Percentiles rank a stretch among this genome's conserved stretches.
phyloP scores from a whole-genome alignment of 2,329 filamentous ascomycete species.

The Coniochaeta sp. region DNA sequence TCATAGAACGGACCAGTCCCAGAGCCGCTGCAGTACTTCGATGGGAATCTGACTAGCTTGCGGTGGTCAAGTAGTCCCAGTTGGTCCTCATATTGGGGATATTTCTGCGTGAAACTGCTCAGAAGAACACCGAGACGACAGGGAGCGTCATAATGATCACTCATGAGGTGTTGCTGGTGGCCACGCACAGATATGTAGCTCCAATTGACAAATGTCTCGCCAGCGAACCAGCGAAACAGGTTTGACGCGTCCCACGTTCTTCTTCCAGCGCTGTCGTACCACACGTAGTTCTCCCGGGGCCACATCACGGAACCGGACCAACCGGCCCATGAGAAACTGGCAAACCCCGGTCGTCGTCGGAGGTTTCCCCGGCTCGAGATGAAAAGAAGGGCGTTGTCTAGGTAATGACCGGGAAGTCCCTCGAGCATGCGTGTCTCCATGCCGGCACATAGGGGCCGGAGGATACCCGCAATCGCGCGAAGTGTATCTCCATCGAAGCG shows the following conservation, averaged over 20 bases:
- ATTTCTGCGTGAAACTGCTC: neutral
- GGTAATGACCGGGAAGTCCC: neutral
- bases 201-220: neutral
- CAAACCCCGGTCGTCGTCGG: neutral
- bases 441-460: neutral
- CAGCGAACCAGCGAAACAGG: neutral
- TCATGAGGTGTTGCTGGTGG: neutral
- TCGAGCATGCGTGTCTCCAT: neutral
- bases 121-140: neutral
- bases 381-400: neutral
- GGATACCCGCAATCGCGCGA: neutral
- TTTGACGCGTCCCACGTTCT: neutral
- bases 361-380: neutral
- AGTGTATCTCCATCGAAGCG: neutral
- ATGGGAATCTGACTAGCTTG: neutral
- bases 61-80: neutral
- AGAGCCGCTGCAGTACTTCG: neutral
- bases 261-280: neutral
- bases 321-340: neutral
- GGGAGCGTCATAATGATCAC: neutral
- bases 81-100: no score
- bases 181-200: neutral
- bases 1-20: neutral
- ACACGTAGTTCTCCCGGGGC: neutral
- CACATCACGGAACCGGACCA: neutral